These are phyloP conservation scores for Penicillium sp. DNA, from an alignment of 2,329 filamentous ascomycete genomes.

Conservation along the genomic window DNA sequence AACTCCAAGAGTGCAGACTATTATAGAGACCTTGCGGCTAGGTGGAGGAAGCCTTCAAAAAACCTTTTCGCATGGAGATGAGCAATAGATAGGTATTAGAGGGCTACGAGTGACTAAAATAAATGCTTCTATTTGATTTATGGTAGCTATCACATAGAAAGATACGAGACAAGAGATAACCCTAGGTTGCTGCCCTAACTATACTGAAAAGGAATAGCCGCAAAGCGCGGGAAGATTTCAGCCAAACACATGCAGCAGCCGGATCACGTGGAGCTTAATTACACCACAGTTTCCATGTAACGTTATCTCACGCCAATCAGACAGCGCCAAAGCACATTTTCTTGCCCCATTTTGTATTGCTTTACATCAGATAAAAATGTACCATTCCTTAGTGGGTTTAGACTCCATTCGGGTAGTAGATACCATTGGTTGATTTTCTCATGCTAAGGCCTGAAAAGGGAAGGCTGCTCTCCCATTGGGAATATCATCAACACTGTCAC, in stretches of 20 bases:
- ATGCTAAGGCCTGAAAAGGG: not conserved
- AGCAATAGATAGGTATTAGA: no score
- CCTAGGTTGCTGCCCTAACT: not conserved
- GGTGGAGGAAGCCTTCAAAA: no score
- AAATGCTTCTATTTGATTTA: no score
- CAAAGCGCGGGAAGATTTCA: not conserved
- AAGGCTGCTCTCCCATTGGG: not conserved
- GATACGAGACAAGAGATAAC: no score
- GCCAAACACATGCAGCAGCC: not conserved
- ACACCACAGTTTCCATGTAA: no score
- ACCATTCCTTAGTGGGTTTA: not conserved
- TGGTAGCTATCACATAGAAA: no score
- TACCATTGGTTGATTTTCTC: not conserved
- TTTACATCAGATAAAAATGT: no score
- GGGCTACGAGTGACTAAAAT: no score
- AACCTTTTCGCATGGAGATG: no score
- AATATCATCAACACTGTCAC: not conserved
- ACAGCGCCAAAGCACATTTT: not conserved
- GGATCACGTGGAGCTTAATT: not conserved
- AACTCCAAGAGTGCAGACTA: no score
- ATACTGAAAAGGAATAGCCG: not conserved
- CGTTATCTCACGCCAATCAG: not conserved
- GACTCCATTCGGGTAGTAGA: not conserved
- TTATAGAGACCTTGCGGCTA: no score
- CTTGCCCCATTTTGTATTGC: not conserved